Conservation (phyloP, 1,284 basidiomycete species). For the Gymnopus androsaceus region DNA sequence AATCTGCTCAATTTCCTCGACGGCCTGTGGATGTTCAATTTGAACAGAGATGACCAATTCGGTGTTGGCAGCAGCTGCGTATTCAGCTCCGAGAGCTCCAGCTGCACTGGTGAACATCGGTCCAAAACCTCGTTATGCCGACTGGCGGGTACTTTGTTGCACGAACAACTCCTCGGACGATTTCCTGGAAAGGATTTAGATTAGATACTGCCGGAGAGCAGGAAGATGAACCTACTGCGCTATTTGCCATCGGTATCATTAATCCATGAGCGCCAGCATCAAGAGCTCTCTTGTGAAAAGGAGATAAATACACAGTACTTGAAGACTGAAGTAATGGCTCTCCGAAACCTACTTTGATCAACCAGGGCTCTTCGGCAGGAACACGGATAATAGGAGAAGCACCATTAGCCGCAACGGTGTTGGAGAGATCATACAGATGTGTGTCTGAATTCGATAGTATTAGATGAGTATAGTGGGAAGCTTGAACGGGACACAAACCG, state of each 20-base stretch:
- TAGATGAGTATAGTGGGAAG: neutral
- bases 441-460: slow-evolving; percentile 18
- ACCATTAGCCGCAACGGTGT: slow-evolving; percentile 24
- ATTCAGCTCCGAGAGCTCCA: slow-evolving; percentile 27
- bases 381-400: slow-evolving; percentile 31
- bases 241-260: slow-evolving; percentile 34
- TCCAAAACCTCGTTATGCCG: slow-evolving; percentile 32
- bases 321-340: too few relatives aligned
- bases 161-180: slow-evolving; percentile 29
- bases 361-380: slow-evolving; percentile 29
- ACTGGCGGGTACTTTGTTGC: slow-evolving; percentile 31
- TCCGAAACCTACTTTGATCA: slow-evolving; percentile 24
- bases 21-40: slow-evolving; percentile 32
- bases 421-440: slow-evolving; percentile 28
- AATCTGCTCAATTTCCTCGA: slow-evolving; percentile 28
- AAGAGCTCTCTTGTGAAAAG: slow-evolving; percentile 24
- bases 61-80: slow-evolving; percentile 27
- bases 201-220: neutral
- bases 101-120: slow-evolving; percentile 36
- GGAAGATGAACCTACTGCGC: slow-evolving; percentile 18
- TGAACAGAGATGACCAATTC: slow-evolving; percentile 30
- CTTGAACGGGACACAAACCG: slow-evolving; percentile 15
- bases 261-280: slow-evolving; percentile 34
- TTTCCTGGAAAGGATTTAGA: slow-evolving; percentile 20
- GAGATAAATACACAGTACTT: neutral